Conservation (phyloP, 148 eudicot species). For the Rhododendron williamsianum region DNA sequence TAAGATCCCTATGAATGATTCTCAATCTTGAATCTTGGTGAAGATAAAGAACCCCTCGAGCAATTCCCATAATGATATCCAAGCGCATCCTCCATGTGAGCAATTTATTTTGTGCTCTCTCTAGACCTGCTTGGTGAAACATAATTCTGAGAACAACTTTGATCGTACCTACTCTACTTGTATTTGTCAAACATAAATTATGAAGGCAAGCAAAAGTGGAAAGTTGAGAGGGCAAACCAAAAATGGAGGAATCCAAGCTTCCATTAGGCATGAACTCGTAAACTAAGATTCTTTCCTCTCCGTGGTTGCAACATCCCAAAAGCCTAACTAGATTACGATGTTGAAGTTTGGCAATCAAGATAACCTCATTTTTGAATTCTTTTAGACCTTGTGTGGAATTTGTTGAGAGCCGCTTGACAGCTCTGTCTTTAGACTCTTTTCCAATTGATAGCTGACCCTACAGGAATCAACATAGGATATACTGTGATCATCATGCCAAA, state of each 20-base stretch:
- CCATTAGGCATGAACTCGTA: too few species aligned
- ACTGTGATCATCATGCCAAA: not conserved
- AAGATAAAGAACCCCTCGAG: constrained; percentile 17
- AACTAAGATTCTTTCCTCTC: too few species aligned
- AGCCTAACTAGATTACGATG: too few species aligned
- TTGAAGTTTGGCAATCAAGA: too few species aligned
- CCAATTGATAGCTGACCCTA: not conserved
- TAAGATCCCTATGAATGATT: too few species aligned
- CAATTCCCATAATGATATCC: constrained; percentile 16
- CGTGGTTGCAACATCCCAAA: too few species aligned
- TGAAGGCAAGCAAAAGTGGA: not conserved
- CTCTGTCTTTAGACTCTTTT: not conserved
- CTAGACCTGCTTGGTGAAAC: not conserved
- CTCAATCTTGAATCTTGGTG: not conserved
- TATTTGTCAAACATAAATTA: not conserved
- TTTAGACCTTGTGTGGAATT: constrained; percentile 6
- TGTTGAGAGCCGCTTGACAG: not conserved
- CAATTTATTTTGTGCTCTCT: not conserved
- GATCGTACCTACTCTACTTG: not conserved
- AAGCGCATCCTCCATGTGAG: constrained; percentile 14
- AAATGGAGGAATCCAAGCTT: constrained; percentile 13
- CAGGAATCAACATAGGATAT: not conserved
- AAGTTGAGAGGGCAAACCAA: constrained; percentile 9
- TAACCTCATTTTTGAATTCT: too few species aligned
- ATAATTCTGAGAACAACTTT: not conserved